Conservation (phyloP, 176 grass and related monocot genomes). For the sorghum (Sorghum bicolor) region Sorghum_bicolor_NCBIv3 NC_012875.2:1427001-1427500, state of each 20-base stretch:
- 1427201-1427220: neutral
- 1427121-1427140: neutral
- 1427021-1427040: neutral
- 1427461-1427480: neutral
- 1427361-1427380: neutral
- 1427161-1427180: neutral
- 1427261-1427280: neutral
- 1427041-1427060: neutral
- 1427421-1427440: neutral
- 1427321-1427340: neutral
- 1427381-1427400: neutral
- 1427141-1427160: neutral
- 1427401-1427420: neutral
- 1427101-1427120: conserved; percentile 12
- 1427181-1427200: neutral
- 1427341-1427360: neutral
- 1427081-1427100: neutral
- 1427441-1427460: neutral
- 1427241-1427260: neutral
- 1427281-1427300: neutral
- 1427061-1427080: neutral
- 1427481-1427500: neutral
- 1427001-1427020: neutral
- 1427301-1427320: neutral
- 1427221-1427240: neutral